phyloP scores from a whole-genome alignment of 2,329 filamentous ascomycete genomes.

The Zelopaecilomyces penicillatus region DNA sequence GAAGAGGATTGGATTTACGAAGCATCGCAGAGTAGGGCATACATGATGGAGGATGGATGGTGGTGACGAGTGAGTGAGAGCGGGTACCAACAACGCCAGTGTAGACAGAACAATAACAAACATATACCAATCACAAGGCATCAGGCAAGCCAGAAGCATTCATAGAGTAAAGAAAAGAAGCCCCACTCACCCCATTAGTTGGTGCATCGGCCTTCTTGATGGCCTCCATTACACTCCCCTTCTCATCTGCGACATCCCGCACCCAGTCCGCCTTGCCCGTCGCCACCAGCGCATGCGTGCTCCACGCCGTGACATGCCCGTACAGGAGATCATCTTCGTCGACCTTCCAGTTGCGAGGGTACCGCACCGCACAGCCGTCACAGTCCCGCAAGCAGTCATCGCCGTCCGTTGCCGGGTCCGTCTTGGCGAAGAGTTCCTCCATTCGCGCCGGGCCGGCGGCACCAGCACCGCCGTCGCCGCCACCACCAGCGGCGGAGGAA shows the following conservation, averaged over 20 bases:
- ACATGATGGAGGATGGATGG: too few species aligned
- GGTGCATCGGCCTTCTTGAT: slow-evolving; percentile 51
- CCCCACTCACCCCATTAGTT: slow-evolving; percentile 55
- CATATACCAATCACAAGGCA: too few species aligned
- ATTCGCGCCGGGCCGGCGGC: slow-evolving; percentile 19
- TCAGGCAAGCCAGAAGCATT: too few species aligned
- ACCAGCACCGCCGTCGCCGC: slow-evolving; percentile 16
- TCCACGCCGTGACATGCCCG: slow-evolving; percentile 78
- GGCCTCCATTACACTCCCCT: slow-evolving; percentile 75
- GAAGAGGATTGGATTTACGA: too few species aligned
- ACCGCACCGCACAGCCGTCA: slow-evolving; percentile 67
- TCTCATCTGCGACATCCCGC: slow-evolving; percentile 78
- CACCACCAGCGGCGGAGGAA: not conserved
- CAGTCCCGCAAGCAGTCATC: slow-evolving; percentile 88
- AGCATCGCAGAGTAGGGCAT: too few species aligned
- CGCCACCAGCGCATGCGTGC: slow-evolving; percentile 81
- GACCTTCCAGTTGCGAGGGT: slow-evolving; percentile 64
- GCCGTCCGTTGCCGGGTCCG: slow-evolving; percentile 69
- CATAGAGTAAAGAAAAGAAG: not conserved
- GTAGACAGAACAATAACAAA: too few species aligned
- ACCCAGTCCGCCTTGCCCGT: slow-evolving; percentile 98
- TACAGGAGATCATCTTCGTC: slow-evolving; percentile 74
- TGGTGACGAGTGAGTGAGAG: too few species aligned
- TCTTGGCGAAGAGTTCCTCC: slow-evolving; percentile 60
- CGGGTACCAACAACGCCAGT: too few species aligned